Evolutionary conservation across 768 basidiomycete species (phyloP).

Genomic region (Fomitopsis pulvina): DNA sequence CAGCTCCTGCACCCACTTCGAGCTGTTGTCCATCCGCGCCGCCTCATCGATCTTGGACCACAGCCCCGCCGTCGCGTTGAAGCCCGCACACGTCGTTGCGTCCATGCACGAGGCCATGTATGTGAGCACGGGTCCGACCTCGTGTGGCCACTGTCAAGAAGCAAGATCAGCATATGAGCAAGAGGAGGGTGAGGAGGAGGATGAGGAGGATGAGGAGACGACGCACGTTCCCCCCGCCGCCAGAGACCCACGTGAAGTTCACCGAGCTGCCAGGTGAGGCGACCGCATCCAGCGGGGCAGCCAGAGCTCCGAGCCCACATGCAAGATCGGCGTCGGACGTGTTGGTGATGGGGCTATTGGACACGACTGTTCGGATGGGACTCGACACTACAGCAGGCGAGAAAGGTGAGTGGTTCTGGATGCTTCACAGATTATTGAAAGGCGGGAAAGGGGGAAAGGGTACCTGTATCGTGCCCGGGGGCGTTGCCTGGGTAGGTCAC

Average conservation of each 20-base stretch:
- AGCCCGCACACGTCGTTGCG: slow-evolving; percentile 49
- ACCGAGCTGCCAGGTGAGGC: slow-evolving; percentile 56
- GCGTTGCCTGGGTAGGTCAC: slow-evolving; percentile 36
- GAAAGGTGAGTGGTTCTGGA: not conserved
- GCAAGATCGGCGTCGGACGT: slow-evolving; percentile 46
- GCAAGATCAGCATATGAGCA: not conserved
- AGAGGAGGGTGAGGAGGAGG: slow-evolving; percentile 14
- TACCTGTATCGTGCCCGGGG: slow-evolving; percentile 30
- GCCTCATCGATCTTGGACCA: slow-evolving; percentile 60
- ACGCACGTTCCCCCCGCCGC: slow-evolving; percentile 24
- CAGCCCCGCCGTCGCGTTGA: slow-evolving; percentile 49
- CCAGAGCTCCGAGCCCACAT: slow-evolving; percentile 50
- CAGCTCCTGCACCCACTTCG: slow-evolving; percentile 24
- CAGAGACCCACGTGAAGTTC: slow-evolving; percentile 50
- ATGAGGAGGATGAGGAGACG: not conserved
- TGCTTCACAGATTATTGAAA: not conserved
- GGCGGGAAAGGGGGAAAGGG: not conserved
- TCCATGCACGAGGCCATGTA: slow-evolving; percentile 62
- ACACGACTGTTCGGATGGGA: slow-evolving; percentile 36
- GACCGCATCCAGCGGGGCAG: slow-evolving; percentile 40
- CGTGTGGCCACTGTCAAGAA: slow-evolving; percentile 40
- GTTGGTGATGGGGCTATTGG: slow-evolving; percentile 44
- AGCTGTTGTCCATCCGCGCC: slow-evolving; percentile 18
- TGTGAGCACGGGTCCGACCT: slow-evolving; percentile 66
- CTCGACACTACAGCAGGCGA: slow-evolving; percentile 10